phyloP scores from a whole-genome alignment of 169 alveolate species.

The Plasmodium cynomolgi region DNA sequence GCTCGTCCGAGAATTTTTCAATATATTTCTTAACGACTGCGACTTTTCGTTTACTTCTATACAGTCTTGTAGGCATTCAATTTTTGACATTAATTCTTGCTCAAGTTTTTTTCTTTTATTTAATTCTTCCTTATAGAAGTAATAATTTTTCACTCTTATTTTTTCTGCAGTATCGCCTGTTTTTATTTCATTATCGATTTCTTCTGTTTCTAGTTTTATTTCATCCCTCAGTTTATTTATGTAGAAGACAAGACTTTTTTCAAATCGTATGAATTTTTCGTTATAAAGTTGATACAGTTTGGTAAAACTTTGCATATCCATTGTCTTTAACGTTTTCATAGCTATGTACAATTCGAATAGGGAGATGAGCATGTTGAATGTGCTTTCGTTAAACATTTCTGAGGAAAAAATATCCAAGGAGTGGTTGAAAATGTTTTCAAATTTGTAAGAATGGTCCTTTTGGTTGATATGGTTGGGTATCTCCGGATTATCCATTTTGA shows the following conservation, averaged over 20 bases:
- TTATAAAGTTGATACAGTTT: constrained; percentile 57
- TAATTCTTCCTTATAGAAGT: constrained; percentile 71
- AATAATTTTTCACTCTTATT: constrained; percentile 36
- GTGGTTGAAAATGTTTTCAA: constrained; percentile 11
- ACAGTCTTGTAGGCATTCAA: constrained; percentile 48
- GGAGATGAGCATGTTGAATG: constrained; percentile 44
- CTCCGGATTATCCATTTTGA: constrained; percentile 12
- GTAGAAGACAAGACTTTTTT: constrained; percentile 25
- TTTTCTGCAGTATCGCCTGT: constrained; percentile 37
- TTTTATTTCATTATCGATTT: constrained; percentile 50
- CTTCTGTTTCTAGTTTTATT: constrained; percentile 61
- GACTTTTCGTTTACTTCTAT: constrained; percentile 56
- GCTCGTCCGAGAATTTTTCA: not conserved
- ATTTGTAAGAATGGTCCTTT: not conserved
- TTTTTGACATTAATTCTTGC: constrained; percentile 29
- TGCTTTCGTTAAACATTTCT: constrained; percentile 70
- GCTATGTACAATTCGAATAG: constrained; percentile 69
- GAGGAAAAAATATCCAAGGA: constrained; percentile 60
- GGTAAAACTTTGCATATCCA: constrained; percentile 22
- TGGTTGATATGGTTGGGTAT: constrained; percentile 6
- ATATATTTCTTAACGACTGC: constrained; percentile 15
- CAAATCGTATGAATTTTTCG: constrained; percentile 43
- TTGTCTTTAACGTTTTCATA: constrained; percentile 35
- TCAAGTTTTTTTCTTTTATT: constrained; percentile 55
- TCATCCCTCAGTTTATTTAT: constrained; percentile 59